These are phyloP conservation scores for Cyclocybe aegerita DNA, from an alignment of 768 basidiomycete genomes.

Conservation along the genomic window DNA sequence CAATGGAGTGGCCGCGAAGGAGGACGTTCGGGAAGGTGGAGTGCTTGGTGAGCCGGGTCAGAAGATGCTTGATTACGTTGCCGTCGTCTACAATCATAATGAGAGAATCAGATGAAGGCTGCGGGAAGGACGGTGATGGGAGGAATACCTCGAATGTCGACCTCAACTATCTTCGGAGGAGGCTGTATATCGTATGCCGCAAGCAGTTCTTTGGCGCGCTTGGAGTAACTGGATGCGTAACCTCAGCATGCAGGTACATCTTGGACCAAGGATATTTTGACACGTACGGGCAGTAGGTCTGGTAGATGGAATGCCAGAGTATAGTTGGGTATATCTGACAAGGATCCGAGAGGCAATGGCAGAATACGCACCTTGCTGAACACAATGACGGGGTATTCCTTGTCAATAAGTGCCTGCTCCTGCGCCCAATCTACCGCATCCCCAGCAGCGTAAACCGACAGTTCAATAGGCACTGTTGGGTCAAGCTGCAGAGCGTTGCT, in stretches of 20 bases:
- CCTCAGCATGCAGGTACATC: neutral
- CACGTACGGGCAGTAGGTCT: constrained; percentile 79
- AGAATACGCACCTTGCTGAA: constrained; percentile 70
- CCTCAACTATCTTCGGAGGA: constrained; percentile 68
- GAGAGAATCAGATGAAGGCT: neutral
- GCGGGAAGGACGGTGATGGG: neutral
- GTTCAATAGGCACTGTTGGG: constrained; percentile 44
- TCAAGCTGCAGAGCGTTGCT: constrained; percentile 41
- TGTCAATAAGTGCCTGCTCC: constrained; percentile 40
- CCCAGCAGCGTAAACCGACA: constrained; percentile 55
- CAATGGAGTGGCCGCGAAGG: constrained; percentile 59
- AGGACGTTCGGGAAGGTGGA: constrained; percentile 78
- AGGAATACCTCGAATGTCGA: constrained; percentile 64
- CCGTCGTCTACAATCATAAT: constrained; percentile 49
- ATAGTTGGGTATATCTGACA: neutral
- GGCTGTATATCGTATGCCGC: constrained; percentile 60
- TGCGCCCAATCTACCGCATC: constrained; percentile 44
- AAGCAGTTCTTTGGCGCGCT: constrained; percentile 61
- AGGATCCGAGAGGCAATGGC: neutral
- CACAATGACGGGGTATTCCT: constrained; percentile 64
- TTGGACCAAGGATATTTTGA: constrained; percentile 19
- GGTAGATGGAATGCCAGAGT: neutral
- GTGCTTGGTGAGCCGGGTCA: constrained; percentile 64
- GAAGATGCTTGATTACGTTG: constrained; percentile 59
- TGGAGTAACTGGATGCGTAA: constrained; percentile 48